Evolutionary conservation across 148 eudicot genomes (phyloP), one percentile per base, ranked within the genome.

Genomic region (Polygonum aviculare): DNA sequence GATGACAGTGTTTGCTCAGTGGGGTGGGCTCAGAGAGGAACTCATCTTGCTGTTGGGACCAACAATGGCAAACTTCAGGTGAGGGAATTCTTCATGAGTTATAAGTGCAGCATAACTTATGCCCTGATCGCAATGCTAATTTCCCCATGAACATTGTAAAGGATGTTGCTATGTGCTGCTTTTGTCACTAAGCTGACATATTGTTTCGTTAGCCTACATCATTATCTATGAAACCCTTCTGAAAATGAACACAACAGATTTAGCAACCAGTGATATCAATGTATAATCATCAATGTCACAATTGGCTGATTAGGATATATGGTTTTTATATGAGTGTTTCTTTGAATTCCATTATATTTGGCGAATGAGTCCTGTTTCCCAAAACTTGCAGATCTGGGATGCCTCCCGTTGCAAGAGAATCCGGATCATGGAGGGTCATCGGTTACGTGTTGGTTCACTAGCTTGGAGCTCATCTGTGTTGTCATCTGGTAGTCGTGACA

Each of bases 1-100:
- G 98, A 93, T 77, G 96, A 93, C 77, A 91, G 86, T 76, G 96
- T 93, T 7, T 89, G 98, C 80, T 93, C 96, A 16, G 98, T 93
- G 65, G 96, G 93, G 69, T 93, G 96, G 98, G 96, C 98, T 73
- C 92, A 90, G 76, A 88, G 93, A 7, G 93, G 97, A 63, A 86
- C 93, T 19, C 91, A 88, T 82, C 88, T 93, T 60, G 97, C 97
- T 57, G 86, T 93, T 75, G 96, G 98, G 74, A 89, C 94, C 18
- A 87, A 83, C 83, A 80, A 78, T 73, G 96, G 98, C 47, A 89
- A 89, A 81, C 85, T 93, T 73, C 98, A 90, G 89, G 96, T 91
- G 65, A 57, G 45, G 2, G 19, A 31, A 21, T 6, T 74, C 59
- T 50, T 47, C 60, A 51, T 57, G 51, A 39, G 2, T 59, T 76